These are phyloP conservation scores for Sicyos baderoa DNA, from an alignment of 306 rosid genomes.

Conservation along the genomic window DNA sequence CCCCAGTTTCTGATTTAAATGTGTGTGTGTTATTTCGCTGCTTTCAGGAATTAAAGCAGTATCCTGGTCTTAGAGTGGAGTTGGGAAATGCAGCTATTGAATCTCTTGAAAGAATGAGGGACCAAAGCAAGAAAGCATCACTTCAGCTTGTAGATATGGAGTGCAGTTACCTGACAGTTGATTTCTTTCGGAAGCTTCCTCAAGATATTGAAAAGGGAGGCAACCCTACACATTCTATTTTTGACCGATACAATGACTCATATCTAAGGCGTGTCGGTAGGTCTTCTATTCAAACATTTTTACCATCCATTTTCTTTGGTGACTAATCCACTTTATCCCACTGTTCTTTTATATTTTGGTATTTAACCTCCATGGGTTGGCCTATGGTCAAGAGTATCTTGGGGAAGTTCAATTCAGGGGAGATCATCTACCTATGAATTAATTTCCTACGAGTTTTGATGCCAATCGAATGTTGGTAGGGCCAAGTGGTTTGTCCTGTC, in stretches of 20 bases:
- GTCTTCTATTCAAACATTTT: slow-evolving; percentile 1
- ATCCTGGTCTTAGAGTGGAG: slow-evolving; percentile 85
- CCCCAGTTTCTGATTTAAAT: slow-evolving; percentile 2
- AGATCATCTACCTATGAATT: too few relatives aligned
- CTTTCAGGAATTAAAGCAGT: slow-evolving; percentile 74
- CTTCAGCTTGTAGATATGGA: slow-evolving; percentile 90
- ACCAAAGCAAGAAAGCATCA: slow-evolving; percentile 77
- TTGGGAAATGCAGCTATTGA: slow-evolving; percentile 75
- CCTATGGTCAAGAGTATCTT: too few relatives aligned
- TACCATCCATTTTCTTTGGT: background rate
- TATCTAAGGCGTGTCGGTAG: slow-evolving; percentile 84
- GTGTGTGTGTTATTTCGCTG: slow-evolving; percentile 5
- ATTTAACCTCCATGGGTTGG: too few relatives aligned
- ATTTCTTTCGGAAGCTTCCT: slow-evolving; percentile 89
- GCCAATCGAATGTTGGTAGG: too few relatives aligned
- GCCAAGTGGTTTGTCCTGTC: too few relatives aligned
- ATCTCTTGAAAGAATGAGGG: slow-evolving; percentile 76
- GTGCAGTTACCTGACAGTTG: slow-evolving; percentile 78
- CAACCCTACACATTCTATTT: slow-evolving; percentile 89
- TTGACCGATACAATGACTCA: slow-evolving; percentile 83
- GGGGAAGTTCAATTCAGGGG: too few relatives aligned
- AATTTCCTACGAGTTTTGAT: too few relatives aligned
- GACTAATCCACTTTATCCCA: too few relatives aligned
- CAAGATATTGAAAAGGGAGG: slow-evolving; percentile 96
- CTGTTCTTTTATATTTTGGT: too few relatives aligned